Base-by-base conservation (phyloP, 169 alveolate genomes). In the Sarcocystis neurona region DNA sequence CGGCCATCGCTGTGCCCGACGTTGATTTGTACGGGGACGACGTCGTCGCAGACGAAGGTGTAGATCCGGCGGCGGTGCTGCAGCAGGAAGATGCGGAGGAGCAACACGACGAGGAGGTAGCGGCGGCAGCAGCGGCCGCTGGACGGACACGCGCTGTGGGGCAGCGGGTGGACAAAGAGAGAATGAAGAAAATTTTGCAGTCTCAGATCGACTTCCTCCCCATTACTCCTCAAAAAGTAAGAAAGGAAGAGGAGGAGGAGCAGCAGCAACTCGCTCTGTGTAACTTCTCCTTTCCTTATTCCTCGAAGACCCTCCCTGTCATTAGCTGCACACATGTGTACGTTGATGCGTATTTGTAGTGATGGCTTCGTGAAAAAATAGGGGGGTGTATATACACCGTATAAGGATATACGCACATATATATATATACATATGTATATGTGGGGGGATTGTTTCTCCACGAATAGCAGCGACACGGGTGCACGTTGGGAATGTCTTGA, bases 1-100 rank as follows among this genome's bases (percentile, higher is more conserved):
- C 46, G 20, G 90, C 85, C 37, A 80, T 46, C 44, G 79, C 90
- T 0, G 63, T 86, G 37, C 90, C 90, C 6, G 90, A 86, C 58
- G 60, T 80, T 27, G 90, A 86, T 43, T 46, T 86, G 20, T 86
- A 80, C 85, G 90, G 90, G 0, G 90, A 86, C 60, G 85, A 86
- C 20, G 66, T 74, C 8, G 90, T 46, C 2, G 75, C 90, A 32
- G 90, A 86, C 50, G 90, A 86, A 32, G 58, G 46, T 41, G 78
- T 86, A 15, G 90, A 86, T 48, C 90, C 90, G 3, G 84, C 32
- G 34, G 79, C 50, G 34, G 86, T 86, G 8, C 10, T 86, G 2
- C 18, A 20, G 47, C 86, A 86, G 46, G 90, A 86, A 27, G n/a
- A n/a, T n/a, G n/a, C n/a, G n/a, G 78, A 74, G 0, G 85, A 66